Evolutionary conservation across 805 yeast genomes (phyloP), one percentile per base, ranked within the genome.

Genomic region (Ogataea neopini): DNA sequence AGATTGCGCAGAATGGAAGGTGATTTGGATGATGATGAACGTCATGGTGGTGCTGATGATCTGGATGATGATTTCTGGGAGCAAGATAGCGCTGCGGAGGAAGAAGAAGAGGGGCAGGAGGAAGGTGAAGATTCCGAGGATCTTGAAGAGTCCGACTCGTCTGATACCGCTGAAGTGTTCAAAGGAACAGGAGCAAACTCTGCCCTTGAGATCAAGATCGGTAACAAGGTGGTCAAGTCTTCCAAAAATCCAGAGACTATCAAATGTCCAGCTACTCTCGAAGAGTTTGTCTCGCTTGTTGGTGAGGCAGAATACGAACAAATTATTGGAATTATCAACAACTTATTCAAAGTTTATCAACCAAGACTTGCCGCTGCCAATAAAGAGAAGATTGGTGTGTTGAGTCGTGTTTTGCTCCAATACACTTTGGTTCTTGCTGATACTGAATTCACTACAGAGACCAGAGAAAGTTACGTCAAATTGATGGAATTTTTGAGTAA

Each of bases 291-390:
- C 1, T 55, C 57, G 1, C 56, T 80, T 3, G 43, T 59, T 2
- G 59, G 65, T 11, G 61, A 60, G 2, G 51, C 67, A 22, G 68
- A 71, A 8, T 63, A 70, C 35, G 61, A 61, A 13, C 76, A 79
- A 26, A 79, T 80, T 14, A 65, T 77, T 15, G 63, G 67, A 2
- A 67, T 75, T 22, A 72, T 88, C 22, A 76, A 77, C 43, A 75
- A 76, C 47, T 76, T 90, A 35, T 67, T 87, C 47, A 75, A 74
- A 43, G 62, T 72, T 0, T 81, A 84, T 65, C 88, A 86, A 52
- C 96, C 97, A 11, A 81, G 84, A 52, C 72, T 87, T 44, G 89
- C 87, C 2, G 78, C 74, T 46, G 97, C 96, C 2, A 90, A 92
- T 64, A 89, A 88, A 61, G 86, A 82, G 50, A 83, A 78, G 58